These are phyloP conservation scores for Alternaria gansuensis DNA, from an alignment of 2,329 filamentous ascomycete species.

Conservation along the genomic window DNA sequence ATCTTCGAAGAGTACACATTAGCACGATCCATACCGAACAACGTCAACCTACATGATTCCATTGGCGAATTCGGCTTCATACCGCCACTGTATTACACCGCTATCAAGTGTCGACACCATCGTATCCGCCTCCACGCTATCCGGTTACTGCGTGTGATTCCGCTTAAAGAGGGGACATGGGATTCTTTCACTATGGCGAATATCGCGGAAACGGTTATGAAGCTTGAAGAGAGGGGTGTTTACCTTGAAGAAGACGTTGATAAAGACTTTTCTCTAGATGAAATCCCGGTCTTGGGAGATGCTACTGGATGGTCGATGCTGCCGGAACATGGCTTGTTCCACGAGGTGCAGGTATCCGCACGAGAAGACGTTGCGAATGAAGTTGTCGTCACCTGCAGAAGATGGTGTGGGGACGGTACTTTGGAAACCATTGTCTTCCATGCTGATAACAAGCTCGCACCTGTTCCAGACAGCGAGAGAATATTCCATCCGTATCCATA, in stretches of 20 bases:
- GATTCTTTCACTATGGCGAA: conserved; percentile 32
- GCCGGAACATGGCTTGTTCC: conserved; percentile 10
- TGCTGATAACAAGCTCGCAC: background rate
- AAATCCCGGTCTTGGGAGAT: background rate
- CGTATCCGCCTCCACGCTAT: conserved; percentile 54
- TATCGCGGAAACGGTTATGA: conserved; percentile 19
- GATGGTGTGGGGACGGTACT: conserved; percentile 2
- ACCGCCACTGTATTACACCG: conserved; percentile 28
- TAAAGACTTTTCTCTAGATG: background rate
- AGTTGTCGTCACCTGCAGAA: conserved; percentile 10
- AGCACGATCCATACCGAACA: background rate
- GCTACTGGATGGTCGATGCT: background rate
- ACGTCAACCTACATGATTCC: conserved; percentile 12
- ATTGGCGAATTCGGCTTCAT: conserved; percentile 32
- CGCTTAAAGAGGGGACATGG: conserved; percentile 57
- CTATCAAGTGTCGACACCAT: conserved; percentile 59
- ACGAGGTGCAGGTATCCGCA: conserved; percentile 5
- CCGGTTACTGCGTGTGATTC: conserved; percentile 39
- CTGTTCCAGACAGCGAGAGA: background rate
- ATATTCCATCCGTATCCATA: background rate
- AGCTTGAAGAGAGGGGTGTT: conserved; percentile 7
- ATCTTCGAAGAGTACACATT: background rate
- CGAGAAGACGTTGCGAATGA: conserved; percentile 1
- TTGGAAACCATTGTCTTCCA: background rate
- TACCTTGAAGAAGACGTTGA: background rate